Evolutionary conservation across 129 eudicot genomes (phyloP), one percentile per base, ranked within the genome.

Genomic region (Arctium minus): DNA sequence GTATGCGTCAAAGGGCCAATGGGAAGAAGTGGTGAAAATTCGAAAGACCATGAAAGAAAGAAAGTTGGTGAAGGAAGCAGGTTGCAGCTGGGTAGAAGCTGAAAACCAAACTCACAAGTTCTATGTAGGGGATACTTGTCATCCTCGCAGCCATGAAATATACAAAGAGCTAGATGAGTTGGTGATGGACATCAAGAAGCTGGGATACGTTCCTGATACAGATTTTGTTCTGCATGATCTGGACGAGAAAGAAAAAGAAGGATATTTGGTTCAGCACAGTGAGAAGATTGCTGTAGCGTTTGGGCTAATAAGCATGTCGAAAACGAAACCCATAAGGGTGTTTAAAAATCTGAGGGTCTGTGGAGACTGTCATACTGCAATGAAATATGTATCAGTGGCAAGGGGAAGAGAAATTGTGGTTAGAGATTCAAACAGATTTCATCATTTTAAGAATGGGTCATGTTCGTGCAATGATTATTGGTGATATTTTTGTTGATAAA

Each of bases 401-500:
- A 88, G 88, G 33, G 88, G 86, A 18, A 92, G 94, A 78, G 94
- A 88, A 77, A 92, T 92, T 7, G 87, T 92, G 37, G 89, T 92
- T n/a, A 85, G 97, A 72, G 97, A 92, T 74, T 86, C 92, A 2
- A 92, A 92, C 70, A 78, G 97, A 86, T 92, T 92, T 85, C 97
- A 92, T 79, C 92, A 90, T 46, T 84, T 92, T 38, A 90, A 78
- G 75, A 84, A 90, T 68, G 97, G 97, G 11, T 22, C 27, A 0
- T 92, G 97, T 80, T 92, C 97, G 8, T 92, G 97, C 85, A 87
- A 88, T 53, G 97, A 92, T 40, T 92, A 92, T 79, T 92, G 94
- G 97, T 90, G 90, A 88, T 40, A 8, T 40, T 40, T 40, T 40
- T 40, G 46, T 6, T 33, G 46, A 42, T 42, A 42, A 42, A 42